A percentile compares a stretch with the other conserved stretches of the same genome.
Conservation (phyloP, 2,329 filamentous ascomycete species). For the Sclerotiophoma versabilis region DNA sequence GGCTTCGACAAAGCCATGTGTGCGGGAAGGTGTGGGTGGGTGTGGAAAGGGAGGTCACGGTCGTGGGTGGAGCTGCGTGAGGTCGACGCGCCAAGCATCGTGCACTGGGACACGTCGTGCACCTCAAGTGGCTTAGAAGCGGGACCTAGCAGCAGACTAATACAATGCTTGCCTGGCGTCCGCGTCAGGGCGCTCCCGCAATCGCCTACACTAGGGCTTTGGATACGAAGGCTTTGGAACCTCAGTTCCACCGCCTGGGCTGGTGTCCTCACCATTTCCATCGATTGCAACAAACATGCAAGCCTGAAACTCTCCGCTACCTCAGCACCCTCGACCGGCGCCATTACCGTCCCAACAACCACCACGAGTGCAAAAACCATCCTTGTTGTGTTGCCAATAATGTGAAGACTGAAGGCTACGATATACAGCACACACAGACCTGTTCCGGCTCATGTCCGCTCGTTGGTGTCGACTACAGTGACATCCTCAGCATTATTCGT, state of each 20-base stretch:
- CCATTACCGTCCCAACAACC: conserved; percentile 4
- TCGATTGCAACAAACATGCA: not conserved
- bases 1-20: conserved; percentile 29
- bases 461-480: not conserved
- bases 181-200: not conserved
- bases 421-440: not conserved
- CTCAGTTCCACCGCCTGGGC: not conserved
- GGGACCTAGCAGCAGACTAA: not conserved
- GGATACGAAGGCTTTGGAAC: not conserved
- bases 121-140: not conserved
- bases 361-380: not conserved
- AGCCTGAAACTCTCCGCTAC: conserved; percentile 1
- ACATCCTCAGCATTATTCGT: conserved; percentile 7
- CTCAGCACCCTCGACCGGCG: conserved; percentile 6
- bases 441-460: not conserved
- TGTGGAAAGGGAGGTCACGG: conserved; percentile 15
- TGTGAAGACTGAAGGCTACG: not conserved
- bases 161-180: not conserved
- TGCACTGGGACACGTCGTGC: too few relatives aligned
- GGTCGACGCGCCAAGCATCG: not conserved
- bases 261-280: conserved; percentile 10
- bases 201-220: not conserved
- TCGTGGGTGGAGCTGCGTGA: conserved; percentile 10
- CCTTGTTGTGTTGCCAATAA: conserved; percentile 9
- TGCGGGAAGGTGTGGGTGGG: conserved; percentile 17